A percentile compares a stretch with the other conserved stretches of the same genome.
Evolutionary conservation across 805 yeast species (phyloP).

Genomic region (Hanseniaspora clermontiae): DNA sequence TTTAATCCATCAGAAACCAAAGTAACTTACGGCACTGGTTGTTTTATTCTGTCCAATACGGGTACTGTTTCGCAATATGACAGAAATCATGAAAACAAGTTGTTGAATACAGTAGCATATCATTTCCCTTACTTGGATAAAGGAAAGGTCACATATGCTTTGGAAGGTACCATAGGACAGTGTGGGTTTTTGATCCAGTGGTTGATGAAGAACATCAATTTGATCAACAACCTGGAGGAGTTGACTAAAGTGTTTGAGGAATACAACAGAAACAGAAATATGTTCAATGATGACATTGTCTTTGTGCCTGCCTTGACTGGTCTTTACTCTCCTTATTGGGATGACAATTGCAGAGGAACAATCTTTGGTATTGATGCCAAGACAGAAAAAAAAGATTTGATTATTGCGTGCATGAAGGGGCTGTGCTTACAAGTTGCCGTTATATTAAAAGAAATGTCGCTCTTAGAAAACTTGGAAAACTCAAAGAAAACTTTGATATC

Average conservation of each 20-base stretch:
- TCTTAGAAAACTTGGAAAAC: conserved; percentile 60
- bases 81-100: conserved; percentile 40
- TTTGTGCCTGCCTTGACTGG: conserved; percentile 94
- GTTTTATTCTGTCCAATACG: conserved; percentile 78
- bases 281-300: conserved; percentile 73
- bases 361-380: conserved; percentile 86
- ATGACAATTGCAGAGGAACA: conserved; percentile 80
- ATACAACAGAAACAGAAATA: conserved; percentile 73
- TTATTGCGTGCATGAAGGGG: conserved; percentile 90
- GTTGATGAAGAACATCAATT: conserved; percentile 79
- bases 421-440: conserved; percentile 90
- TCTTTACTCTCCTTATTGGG: conserved; percentile 93
- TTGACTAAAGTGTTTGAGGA: conserved; percentile 73
- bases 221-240: conserved; percentile 82
- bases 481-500: conserved; percentile 34
- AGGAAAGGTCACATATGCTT: conserved; percentile 56
- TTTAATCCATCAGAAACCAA: conserved; percentile 74
- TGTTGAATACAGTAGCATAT: conserved; percentile 79
- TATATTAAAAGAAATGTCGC: conserved; percentile 71
- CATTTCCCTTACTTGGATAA: conserved; percentile 62
- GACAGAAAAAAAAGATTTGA: conserved; percentile 83
- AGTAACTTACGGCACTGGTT: conserved; percentile 94
- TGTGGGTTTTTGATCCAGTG: conserved; percentile 92
- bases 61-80: conserved; percentile 48
- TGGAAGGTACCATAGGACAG: conserved; percentile 92